Percentiles rank a stretch among this genome's conserved stretches.
phyloP scores from a whole-genome alignment of 2,329 filamentous ascomycete species.

The Paecilomyces variotii region DNA sequence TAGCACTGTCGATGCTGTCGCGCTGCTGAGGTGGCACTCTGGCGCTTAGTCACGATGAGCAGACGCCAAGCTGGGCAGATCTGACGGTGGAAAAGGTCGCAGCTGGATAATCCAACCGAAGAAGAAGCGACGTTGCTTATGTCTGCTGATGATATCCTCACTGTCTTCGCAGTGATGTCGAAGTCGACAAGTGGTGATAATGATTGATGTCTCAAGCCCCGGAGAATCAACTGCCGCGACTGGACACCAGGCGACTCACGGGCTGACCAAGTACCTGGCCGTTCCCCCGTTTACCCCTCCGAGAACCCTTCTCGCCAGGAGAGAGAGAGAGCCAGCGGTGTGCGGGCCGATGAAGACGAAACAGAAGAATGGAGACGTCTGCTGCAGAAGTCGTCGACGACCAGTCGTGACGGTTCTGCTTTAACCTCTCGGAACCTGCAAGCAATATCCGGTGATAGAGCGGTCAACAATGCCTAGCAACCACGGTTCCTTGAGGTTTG shows the following conservation, averaged over 20 bases:
- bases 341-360: background rate
- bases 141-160: background rate
- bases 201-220: background rate
- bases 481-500: background rate
- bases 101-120: background rate
- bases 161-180: background rate
- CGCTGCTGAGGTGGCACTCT: background rate
- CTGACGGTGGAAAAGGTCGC: background rate
- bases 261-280: background rate
- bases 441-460: background rate
- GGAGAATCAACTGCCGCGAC: background rate
- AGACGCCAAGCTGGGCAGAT: background rate
- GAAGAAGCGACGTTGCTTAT: background rate
- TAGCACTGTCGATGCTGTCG: background rate
- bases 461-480: background rate
- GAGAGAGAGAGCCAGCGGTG: background rate
- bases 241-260: background rate
- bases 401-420: background rate
- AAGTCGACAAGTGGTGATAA: background rate
- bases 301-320: background rate
- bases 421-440: background rate
- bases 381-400: background rate
- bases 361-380: background rate
- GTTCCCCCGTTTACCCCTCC: background rate
- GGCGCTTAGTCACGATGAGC: background rate